Percentiles rank a stretch among this genome's conserved stretches.
Evolutionary conservation across 345 rosid species (phyloP).

Genomic region (Melaleuca alternifolia): DNA sequence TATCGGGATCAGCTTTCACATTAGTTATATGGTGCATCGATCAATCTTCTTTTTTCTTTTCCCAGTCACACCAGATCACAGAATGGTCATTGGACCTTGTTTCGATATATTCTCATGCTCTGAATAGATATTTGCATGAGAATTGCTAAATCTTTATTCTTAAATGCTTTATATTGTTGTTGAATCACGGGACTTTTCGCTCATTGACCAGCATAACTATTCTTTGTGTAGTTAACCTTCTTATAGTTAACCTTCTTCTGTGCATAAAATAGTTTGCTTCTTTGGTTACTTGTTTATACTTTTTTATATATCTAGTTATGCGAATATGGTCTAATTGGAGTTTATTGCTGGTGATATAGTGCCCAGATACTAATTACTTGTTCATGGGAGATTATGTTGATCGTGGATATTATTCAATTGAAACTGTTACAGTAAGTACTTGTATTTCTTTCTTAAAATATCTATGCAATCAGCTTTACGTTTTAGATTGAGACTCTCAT

Average conservation of each 20-base stretch:
- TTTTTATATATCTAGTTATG: background rate
- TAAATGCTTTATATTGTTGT: background rate
- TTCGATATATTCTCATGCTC: background rate
- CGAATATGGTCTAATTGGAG: background rate
- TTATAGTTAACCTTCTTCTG: background rate
- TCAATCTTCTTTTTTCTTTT: background rate
- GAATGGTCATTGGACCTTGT: background rate
- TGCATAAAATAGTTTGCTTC: background rate
- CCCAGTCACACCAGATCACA: background rate
- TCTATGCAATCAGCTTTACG: background rate
- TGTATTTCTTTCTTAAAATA: background rate
- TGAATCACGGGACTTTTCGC: too few relatives aligned
- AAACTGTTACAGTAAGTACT: conserved; percentile 78
- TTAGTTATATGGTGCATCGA: background rate
- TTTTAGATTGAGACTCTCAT: background rate
- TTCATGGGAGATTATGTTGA: conserved; percentile 99
- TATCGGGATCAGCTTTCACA: background rate
- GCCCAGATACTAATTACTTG: conserved; percentile 93
- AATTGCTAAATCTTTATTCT: background rate
- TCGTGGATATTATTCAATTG: conserved; percentile 95
- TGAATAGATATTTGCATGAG: background rate
- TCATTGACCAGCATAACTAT: background rate
- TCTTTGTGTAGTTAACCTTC: background rate
- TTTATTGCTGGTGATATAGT: conserved; percentile 28
- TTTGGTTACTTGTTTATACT: background rate